Percentiles rank a stretch among this genome's conserved stretches.
These are phyloP conservation scores for Nicotiana obtusifolia DNA, from an alignment of 257 asterid species.

Conservation along the genomic window DNA sequence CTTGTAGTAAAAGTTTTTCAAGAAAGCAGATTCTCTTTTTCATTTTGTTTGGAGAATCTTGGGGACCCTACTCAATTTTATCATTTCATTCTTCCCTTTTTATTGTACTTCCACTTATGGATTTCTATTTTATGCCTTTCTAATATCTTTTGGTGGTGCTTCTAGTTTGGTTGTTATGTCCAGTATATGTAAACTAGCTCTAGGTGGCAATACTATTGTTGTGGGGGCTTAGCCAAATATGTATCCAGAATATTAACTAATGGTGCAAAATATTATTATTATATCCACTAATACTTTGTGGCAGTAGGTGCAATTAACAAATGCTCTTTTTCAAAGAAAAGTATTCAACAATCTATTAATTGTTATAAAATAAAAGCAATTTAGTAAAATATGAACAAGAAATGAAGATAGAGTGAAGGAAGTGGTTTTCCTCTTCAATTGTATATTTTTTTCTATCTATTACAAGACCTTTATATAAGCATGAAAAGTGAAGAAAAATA, in stretches of 20 bases:
- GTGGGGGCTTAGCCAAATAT: neutral
- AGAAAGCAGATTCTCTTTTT: slow-evolving; percentile 6
- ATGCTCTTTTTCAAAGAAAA: too few relatives aligned
- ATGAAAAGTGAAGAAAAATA: too few relatives aligned
- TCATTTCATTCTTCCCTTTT: neutral
- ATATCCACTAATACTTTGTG: neutral
- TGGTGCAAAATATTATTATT: neutral
- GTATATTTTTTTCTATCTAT: too few relatives aligned
- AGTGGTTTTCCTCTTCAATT: too few relatives aligned
- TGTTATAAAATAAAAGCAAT: too few relatives aligned
- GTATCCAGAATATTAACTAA: neutral
- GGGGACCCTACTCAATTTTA: neutral
- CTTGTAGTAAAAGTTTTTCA: neutral
- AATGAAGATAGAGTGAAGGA: too few relatives aligned
- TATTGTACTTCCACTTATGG: neutral
- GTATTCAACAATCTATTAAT: too few relatives aligned
- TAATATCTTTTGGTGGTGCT: neutral
- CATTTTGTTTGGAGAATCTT: slow-evolving; percentile 5
- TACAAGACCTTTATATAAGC: too few relatives aligned
- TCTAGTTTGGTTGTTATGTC: neutral
- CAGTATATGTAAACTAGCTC: neutral
- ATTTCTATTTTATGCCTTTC: neutral
- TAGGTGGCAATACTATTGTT: neutral
- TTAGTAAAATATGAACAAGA: too few relatives aligned
- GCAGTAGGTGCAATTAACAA: neutral